Evolutionary conservation across 257 asterid species (phyloP).

Genomic region (Solanum chiquidenum): DNA sequence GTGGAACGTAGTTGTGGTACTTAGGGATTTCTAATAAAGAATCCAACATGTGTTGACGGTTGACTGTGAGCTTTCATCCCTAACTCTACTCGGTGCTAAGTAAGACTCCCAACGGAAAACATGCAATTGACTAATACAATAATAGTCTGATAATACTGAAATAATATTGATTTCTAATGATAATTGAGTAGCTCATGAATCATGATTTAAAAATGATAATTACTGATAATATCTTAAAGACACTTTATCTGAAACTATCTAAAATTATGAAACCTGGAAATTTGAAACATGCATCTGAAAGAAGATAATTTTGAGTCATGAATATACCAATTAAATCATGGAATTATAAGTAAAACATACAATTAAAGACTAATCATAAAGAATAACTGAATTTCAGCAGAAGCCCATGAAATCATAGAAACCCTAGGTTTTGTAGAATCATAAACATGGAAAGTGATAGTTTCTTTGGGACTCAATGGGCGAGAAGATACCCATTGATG

Average conservation of each 20-base stretch:
- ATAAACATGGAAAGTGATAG: not conserved
- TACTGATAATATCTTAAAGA: too few relatives aligned
- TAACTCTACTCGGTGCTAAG: not conserved
- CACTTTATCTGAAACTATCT: not conserved
- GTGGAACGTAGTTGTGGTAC: not conserved
- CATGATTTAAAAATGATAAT: not conserved
- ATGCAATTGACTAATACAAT: too few relatives aligned
- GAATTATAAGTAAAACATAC: not conserved
- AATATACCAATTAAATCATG: not conserved
- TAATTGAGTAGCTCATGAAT: not conserved
- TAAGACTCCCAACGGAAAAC: not conserved
- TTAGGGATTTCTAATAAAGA: not conserved
- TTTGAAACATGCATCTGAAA: not conserved
- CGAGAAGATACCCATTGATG: not conserved
- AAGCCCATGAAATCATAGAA: not conserved
- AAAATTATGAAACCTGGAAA: not conserved
- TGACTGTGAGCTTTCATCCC: not conserved
- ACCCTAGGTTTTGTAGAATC: not conserved
- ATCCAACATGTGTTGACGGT: too few relatives aligned
- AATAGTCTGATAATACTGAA: not conserved
- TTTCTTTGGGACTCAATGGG: not conserved
- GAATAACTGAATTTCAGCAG: not conserved
- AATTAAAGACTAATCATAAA: not conserved
- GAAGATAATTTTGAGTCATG: not conserved
- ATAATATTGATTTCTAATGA: too few relatives aligned